Conservation (phyloP, 441 rosid species). For the Syzygium malaccense region DNA sequence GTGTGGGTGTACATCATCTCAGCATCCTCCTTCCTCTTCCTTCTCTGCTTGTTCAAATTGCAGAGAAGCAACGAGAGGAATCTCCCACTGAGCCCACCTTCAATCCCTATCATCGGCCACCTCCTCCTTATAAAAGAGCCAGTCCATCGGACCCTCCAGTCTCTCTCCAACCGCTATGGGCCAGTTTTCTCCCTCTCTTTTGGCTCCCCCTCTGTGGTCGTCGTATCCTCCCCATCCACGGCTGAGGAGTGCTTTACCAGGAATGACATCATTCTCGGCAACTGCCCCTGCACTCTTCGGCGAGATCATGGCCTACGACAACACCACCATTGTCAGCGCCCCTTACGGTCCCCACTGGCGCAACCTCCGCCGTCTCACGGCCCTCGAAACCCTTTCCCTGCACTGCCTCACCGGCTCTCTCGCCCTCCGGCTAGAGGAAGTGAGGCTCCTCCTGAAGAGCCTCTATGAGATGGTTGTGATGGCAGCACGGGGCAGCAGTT, state of each 20-base stretch:
- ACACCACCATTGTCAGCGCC: background rate
- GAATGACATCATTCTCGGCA: conserved; percentile 15
- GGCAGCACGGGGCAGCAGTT: background rate
- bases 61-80: background rate
- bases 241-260: conserved; percentile 21
- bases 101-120: conserved; percentile 11
- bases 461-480: background rate
- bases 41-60: background rate
- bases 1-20: background rate
- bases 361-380: background rate
- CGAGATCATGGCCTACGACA: background rate
- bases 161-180: conserved; percentile 1
- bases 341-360: background rate
- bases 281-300: background rate
- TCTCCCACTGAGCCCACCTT: conserved; percentile 1
- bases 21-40: background rate
- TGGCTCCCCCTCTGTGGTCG: conserved; percentile 1
- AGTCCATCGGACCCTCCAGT: conserved; percentile 9
- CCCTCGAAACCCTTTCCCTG: background rate
- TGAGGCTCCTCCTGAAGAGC: background rate
- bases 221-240: conserved; percentile 13
- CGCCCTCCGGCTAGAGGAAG: background rate
- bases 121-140: conserved; percentile 14
- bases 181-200: conserved; percentile 11
- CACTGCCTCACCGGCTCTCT: background rate